Base-by-base conservation (phyloP, 2,329 filamentous ascomycete species). In the Cryphonectria nitschkei region DNA sequence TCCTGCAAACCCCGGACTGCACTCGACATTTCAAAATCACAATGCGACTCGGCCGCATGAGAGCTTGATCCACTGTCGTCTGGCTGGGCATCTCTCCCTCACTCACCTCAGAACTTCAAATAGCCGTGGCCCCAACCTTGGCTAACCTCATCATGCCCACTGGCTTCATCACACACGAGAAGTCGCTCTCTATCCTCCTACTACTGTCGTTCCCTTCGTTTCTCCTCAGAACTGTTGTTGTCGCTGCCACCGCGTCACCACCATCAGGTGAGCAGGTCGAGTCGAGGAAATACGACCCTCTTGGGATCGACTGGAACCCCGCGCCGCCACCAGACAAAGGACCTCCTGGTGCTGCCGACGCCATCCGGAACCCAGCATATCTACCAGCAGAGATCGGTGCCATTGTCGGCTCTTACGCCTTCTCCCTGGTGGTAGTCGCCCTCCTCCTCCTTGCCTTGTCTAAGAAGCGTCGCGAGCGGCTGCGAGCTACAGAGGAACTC, bases 371-470 rank as follows among this genome's bases (percentile, higher is more conserved):
- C 78, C 83, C 83, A 74, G 81, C 86, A 26, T 89, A 92, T 69
- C 88, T 98, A 32, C 93, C 94, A 26, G 90, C 89, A 71, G 92
- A 98, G 80, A 90, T 98, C 75, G 92, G 92, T 74, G 93, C 91
- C 75, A 92, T 98, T 72, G 87, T 95, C 71, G 94, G 91, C 73
- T 91, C 93, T 71, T 98, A 98, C 88, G 86, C 95, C 71, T 80
- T 93, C 72, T 93, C 90, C 50, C 86, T 97, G 77, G 85, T 94
- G 76, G 81, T 96, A 76, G 89, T 96, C 76, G 90, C 93, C 76
- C 84, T 89, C 46, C 82, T 88, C 63, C 83, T 94, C 9, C 83
- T 94, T 58, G 79, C 87, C 32, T 84, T 94, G 9, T 82, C 86
- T 67, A 89, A 85, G 79, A 84, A 80, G 71, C 84, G 88, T 32